A percentile compares a stretch with the other conserved stretches of the same genome.
Conservation (phyloP, 2,329 filamentous ascomycete species). For the Hypoxylon sp. region DNA sequence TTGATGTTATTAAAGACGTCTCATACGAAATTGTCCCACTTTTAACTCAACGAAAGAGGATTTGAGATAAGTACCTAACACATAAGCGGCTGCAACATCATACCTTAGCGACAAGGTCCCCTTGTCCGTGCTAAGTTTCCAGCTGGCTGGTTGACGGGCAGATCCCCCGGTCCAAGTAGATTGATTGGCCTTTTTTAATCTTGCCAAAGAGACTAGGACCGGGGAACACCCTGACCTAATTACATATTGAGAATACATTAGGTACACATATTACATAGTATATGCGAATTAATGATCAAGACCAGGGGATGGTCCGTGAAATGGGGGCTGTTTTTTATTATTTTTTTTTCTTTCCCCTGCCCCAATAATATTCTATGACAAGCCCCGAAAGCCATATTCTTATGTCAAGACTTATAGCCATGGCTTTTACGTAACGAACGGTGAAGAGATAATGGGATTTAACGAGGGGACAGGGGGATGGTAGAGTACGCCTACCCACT, state of each 20-base stretch:
- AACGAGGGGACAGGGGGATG: slow-evolving; percentile 23
- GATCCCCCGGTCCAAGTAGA: slow-evolving; percentile 46
- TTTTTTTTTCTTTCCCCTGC: neutral
- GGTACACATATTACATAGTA: slow-evolving; percentile 1
- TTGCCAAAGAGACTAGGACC: slow-evolving; percentile 24
- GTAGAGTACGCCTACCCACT: slow-evolving; percentile 10
- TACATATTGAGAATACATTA: slow-evolving; percentile 20
- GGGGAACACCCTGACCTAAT: slow-evolving; percentile 24
- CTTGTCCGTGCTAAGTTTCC: slow-evolving; percentile 45
- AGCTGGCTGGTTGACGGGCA: slow-evolving; percentile 51
- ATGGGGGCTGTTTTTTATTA: slow-evolving; percentile 1
- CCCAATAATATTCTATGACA: slow-evolving; percentile 4
- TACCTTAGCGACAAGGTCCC: slow-evolving; percentile 25
- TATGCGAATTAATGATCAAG: slow-evolving; percentile 14
- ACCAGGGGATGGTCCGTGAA: slow-evolving; percentile 17
- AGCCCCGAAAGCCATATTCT: slow-evolving; percentile 2
- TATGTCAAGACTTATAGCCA: neutral
- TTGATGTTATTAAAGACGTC: slow-evolving; percentile 3
- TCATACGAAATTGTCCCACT: slow-evolving; percentile 21
- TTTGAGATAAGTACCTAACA: slow-evolving; percentile 25
- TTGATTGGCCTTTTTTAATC: slow-evolving; percentile 41
- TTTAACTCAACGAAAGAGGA: slow-evolving; percentile 33
- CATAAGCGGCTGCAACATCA: slow-evolving; percentile 39
- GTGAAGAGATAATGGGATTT: slow-evolving; percentile 18
- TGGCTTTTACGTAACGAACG: slow-evolving; percentile 8